Base-by-base conservation (phyloP, 257 asterid species). In the Fraxinus americana region DNA sequence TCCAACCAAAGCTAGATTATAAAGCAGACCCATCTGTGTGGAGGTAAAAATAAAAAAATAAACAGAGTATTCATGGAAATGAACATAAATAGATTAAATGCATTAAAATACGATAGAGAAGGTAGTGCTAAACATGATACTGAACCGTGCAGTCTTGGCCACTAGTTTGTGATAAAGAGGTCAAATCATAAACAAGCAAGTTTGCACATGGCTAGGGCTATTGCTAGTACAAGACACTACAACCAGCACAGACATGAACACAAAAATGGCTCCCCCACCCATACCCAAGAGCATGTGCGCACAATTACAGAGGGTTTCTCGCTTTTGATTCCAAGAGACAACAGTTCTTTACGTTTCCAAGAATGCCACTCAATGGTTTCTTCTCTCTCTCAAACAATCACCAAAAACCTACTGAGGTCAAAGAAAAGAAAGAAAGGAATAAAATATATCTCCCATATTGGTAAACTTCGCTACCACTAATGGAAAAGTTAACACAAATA, bases 381-480 rank as follows among this genome's bases (percentile, higher is more conserved):
- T 6, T 13, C 27, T 32, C 54, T 61, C 77, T 45, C 52, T 23
- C 71, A 65, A 67, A 65, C 23, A 7, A 77, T 70, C 77, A 61
- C 10, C 36, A 78, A 29, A 17, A 35, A 45, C 14, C 70, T 68
- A 52, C 71, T 67, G 67, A 54, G 67, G 63, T 36, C n/a, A 73
- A 48, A 75, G 38, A 59, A 25, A 36, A 34, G 38, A 36, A 36
- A 38, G 43, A 8, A 38, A 38, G 43, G 12, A 38, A 38, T 38
- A 38, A 38, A 38, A 38, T 38, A 38, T 27, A 78, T 63, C 43
- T 70, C 34, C 50, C 82, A 32, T 76, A 29, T 48, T 38, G 21
- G 74, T 43, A 69, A 41, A 17, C n/a, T 65, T 65, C 32, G 29
- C 27, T 48, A 39, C 30, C 77, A 77, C 23, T 59, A 74, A 68